A percentile compares a stretch with the other conserved stretches of the same genome.
Conservation (phyloP, 163 green algal species). For the Scenedesmus sp. region DNA sequence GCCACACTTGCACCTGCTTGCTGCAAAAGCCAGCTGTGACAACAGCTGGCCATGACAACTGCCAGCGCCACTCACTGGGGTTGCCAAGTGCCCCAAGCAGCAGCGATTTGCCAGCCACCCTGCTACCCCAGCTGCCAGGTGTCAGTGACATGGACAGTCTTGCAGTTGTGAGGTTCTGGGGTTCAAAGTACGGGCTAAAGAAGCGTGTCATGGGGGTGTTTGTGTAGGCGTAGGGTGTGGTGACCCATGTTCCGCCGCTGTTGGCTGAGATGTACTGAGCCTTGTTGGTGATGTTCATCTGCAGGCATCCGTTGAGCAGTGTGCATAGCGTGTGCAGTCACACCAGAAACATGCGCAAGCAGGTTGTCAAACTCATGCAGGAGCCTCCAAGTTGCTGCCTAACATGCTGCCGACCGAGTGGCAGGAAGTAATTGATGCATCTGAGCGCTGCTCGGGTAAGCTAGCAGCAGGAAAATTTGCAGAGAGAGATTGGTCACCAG, state of each 20-base stretch:
- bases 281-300: constrained; percentile 53
- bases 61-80: constrained; percentile 17
- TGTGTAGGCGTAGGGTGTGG: constrained; percentile 42
- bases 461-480: not conserved
- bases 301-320: not conserved
- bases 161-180: constrained; percentile 44
- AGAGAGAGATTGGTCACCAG: not conserved
- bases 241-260: constrained; percentile 57
- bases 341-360: not conserved
- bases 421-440: not conserved
- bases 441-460: not conserved
- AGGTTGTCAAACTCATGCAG: not conserved
- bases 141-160: constrained; percentile 40
- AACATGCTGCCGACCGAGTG: not conserved
- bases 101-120: constrained; percentile 24
- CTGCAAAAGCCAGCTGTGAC: not conserved
- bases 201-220: not conserved
- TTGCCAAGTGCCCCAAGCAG: constrained; percentile 33
- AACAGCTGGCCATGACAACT: not conserved
- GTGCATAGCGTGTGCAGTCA: not conserved
- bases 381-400: no score
- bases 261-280: constrained; percentile 57
- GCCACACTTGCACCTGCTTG: not conserved
- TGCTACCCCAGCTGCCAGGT: constrained; percentile 45
- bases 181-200: constrained; percentile 53